These are phyloP conservation scores for Senna siamea DNA, from an alignment of 306 rosid genomes.

Conservation along the genomic window DNA sequence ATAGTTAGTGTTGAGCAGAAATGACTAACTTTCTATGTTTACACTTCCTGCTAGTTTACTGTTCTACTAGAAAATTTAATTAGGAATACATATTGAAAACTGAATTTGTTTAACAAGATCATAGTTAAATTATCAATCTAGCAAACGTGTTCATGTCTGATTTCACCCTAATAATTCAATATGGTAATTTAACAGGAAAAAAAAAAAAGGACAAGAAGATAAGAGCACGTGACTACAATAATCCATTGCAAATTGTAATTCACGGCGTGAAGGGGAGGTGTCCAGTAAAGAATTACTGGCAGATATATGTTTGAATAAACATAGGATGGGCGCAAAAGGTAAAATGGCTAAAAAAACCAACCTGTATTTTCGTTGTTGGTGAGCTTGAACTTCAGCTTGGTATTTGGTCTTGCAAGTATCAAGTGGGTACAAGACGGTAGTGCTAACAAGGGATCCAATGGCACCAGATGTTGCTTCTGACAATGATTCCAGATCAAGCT, in stretches of 20 bases:
- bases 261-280: background rate
- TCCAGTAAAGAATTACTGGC: background rate
- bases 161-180: background rate
- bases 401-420: slow-evolving; percentile 96
- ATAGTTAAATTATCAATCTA: background rate
- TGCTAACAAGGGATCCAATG: slow-evolving; percentile 89
- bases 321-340: slow-evolving; percentile 8
- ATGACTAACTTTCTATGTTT: slow-evolving; percentile 3
- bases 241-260: slow-evolving; percentile 4
- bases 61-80: background rate
- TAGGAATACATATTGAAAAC: background rate
- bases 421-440: slow-evolving; percentile 86
- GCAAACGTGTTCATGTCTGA: slow-evolving; percentile 8
- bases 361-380: slow-evolving; percentile 79
- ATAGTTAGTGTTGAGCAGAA: slow-evolving; percentile 1
- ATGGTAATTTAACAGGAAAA: slow-evolving; percentile 13
- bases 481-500: slow-evolving; percentile 76
- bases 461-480: slow-evolving; percentile 98
- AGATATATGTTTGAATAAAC: background rate
- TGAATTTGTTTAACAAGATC: slow-evolving; percentile 20
- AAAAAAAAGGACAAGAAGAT: slow-evolving; percentile 1
- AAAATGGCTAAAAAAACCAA: slow-evolving; percentile 24
- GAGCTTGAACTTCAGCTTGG: slow-evolving; percentile 92
- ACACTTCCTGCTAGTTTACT: slow-evolving; percentile 2
- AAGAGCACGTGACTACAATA: slow-evolving; percentile 6